Conservation (phyloP, 2,329 filamentous ascomycete species). For the Aspergillus tamarii region DNA sequence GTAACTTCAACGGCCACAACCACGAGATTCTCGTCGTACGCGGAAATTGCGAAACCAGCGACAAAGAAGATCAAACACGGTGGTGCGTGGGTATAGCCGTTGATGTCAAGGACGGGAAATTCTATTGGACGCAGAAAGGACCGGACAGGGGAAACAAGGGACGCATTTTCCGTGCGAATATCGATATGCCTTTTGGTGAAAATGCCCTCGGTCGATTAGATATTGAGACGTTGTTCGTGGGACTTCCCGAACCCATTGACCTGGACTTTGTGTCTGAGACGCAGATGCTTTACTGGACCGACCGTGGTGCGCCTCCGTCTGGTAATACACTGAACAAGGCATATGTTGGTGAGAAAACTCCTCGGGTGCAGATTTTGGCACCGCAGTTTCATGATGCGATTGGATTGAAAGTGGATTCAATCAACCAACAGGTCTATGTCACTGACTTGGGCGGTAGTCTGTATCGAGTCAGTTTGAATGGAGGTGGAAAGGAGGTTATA, state of each 20-base stretch:
- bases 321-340: constrained; percentile 58
- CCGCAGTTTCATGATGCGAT: constrained; percentile 32
- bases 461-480: constrained; percentile 23
- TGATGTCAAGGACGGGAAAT: constrained; percentile 43
- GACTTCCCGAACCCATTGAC: constrained; percentile 59
- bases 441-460: constrained; percentile 29
- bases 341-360: constrained; percentile 18
- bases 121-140: constrained; percentile 67
- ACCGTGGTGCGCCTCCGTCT: constrained; percentile 59
- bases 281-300: constrained; percentile 61
- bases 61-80: constrained; percentile 7
- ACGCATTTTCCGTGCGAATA: constrained; percentile 57
- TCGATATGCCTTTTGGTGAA: constrained; percentile 43
- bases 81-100: constrained; percentile 64
- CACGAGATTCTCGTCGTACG: constrained; percentile 43
- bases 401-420: constrained; percentile 28
- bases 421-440: constrained; percentile 24
- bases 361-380: constrained; percentile 20
- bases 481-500: constrained; percentile 23
- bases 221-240: constrained; percentile 47
- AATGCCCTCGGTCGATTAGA: constrained; percentile 44
- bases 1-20: constrained; percentile 38
- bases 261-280: constrained; percentile 55
- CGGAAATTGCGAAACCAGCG: background rate
- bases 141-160: constrained; percentile 55